Evolutionary conservation across 2,329 filamentous ascomycete genomes (phyloP).

Genomic region (Paraphaeosphaeria sporulosa): DNA sequence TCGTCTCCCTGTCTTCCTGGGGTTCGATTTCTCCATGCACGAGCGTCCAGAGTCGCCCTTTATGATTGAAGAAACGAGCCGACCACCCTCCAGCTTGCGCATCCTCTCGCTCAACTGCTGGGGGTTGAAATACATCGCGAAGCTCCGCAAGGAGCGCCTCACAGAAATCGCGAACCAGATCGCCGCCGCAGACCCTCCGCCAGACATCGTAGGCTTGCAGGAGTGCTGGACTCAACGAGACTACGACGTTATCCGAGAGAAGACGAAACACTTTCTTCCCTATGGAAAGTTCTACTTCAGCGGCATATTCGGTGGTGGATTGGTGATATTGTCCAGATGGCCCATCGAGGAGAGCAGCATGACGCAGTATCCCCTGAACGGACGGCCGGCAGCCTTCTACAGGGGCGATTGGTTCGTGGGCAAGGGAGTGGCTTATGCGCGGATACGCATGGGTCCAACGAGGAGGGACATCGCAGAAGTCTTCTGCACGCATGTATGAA

Average conservation of each 20-base stretch:
- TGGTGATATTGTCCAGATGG: slow-evolving; percentile 90
- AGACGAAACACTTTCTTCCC: slow-evolving; percentile 77
- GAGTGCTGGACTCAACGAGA: slow-evolving; percentile 93
- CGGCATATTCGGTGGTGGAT: slow-evolving; percentile 86
- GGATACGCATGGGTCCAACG: slow-evolving; percentile 73
- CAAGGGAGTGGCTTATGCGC: slow-evolving; percentile 87
- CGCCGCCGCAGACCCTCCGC: slow-evolving; percentile 70
- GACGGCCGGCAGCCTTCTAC: slow-evolving; percentile 91
- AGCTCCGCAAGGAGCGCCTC: slow-evolving; percentile 78
- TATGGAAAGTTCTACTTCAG: slow-evolving; percentile 93
- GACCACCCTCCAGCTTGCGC: slow-evolving; percentile 65
- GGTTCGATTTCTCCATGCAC: slow-evolving; percentile 4
- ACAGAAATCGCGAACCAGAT: slow-evolving; percentile 84
- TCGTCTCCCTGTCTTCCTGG: slow-evolving; percentile 1
- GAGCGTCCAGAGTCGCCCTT: slow-evolving; percentile 17
- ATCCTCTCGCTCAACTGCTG: slow-evolving; percentile 95
- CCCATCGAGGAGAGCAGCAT: slow-evolving; percentile 90
- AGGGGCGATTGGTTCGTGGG: slow-evolving; percentile 96
- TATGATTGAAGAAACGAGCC: slow-evolving; percentile 31
- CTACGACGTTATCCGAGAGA: slow-evolving; percentile 77
- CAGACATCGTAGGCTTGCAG: slow-evolving; percentile 90
- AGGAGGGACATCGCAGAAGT: slow-evolving; percentile 78
- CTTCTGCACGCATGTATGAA: slow-evolving; percentile 82
- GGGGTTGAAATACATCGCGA: slow-evolving; percentile 88
- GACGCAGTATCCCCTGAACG: slow-evolving; percentile 88